phyloP scores from a whole-genome alignment of 495 filamentous ascomycete genomes.

The Trichoderma erinaceum region DNA sequence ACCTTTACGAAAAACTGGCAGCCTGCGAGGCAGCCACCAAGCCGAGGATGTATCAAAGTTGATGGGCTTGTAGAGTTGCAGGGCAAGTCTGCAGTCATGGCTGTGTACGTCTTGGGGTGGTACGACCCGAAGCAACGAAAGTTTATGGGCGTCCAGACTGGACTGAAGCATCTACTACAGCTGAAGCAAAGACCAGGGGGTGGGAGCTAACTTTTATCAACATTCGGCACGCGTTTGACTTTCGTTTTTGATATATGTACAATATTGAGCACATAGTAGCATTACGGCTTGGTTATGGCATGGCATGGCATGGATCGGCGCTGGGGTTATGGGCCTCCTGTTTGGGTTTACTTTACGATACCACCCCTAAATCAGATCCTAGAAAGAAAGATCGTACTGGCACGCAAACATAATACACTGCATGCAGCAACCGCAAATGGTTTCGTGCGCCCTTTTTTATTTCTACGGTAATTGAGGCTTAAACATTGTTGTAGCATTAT shows the following conservation, averaged over 20 bases:
- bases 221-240: background rate
- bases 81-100: conserved; percentile 13
- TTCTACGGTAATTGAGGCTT: no score
- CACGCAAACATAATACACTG: background rate
- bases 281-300: background rate
- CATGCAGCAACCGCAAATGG: background rate
- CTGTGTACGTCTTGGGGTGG: conserved; percentile 8
- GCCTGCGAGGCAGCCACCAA: conserved; percentile 6
- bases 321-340: background rate
- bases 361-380: conserved; percentile 9
- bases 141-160: conserved; percentile 11
- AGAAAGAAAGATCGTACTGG: background rate
- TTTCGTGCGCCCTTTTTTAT: background rate
- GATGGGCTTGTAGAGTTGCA: conserved; percentile 12
- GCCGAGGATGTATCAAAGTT: conserved; percentile 7
- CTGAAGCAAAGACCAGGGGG: conserved; percentile 10
- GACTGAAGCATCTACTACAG: conserved; percentile 10
- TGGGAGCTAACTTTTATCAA: background rate
- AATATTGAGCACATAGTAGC: background rate
- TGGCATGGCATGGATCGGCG: conserved; percentile 9
- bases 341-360: conserved; percentile 1
- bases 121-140: conserved; percentile 5
- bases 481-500: no score
- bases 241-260: conserved; percentile 2
- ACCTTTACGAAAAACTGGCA: conserved; percentile 13